A percentile compares a stretch with the other conserved stretches of the same genome.
Conservation (phyloP, 805 yeast species). For the Wickerhamomyces pijperi region DNA sequence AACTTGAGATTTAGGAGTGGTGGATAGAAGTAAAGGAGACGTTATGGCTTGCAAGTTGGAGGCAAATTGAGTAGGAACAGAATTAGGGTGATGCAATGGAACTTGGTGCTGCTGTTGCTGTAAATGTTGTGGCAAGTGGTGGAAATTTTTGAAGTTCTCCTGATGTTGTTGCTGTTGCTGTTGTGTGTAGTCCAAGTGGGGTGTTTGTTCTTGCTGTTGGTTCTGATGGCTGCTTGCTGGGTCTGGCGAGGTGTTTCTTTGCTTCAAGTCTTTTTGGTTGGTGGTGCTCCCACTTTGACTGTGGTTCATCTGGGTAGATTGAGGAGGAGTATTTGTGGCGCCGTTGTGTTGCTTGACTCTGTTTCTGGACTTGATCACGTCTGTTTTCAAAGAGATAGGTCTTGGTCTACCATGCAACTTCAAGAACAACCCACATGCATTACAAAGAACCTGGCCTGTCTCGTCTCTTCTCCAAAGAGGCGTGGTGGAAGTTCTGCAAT, state of each 20-base stretch:
- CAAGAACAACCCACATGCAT: conserved; percentile 85
- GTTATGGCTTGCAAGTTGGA: conserved; percentile 53
- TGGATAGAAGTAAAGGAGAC: conserved; percentile 50
- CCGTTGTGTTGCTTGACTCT: conserved; percentile 46
- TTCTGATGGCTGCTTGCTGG: not conserved
- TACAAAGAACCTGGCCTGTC: conserved; percentile 80
- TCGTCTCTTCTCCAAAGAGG: conserved; percentile 95
- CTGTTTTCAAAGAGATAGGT: conserved; percentile 84
- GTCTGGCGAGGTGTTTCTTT: not conserved
- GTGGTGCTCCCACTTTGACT: not conserved
- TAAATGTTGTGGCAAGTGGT: conserved; percentile 20
- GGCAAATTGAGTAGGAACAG: conserved; percentile 63
- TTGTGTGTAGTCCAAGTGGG: conserved; percentile 28
- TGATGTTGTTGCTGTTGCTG: conserved; percentile 1
- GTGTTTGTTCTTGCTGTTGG: conserved; percentile 2
- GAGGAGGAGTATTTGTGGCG: conserved; percentile 5
- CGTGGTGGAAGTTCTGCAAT: conserved; percentile 86
- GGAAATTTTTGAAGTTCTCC: conserved; percentile 8
- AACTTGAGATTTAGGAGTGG: conserved; percentile 22
- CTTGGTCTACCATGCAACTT: conserved; percentile 89
- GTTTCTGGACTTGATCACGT: conserved; percentile 84
- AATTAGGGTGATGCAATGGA: conserved; percentile 41
- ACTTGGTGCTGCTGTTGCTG: conserved; percentile 16
- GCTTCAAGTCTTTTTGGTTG: not conserved
- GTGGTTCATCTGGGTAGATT: conserved; percentile 11